Evolutionary conservation across 2,329 filamentous ascomycete genomes (phyloP), one percentile per base, ranked within the genome.

Genomic region (Fusarium cicatricum): DNA sequence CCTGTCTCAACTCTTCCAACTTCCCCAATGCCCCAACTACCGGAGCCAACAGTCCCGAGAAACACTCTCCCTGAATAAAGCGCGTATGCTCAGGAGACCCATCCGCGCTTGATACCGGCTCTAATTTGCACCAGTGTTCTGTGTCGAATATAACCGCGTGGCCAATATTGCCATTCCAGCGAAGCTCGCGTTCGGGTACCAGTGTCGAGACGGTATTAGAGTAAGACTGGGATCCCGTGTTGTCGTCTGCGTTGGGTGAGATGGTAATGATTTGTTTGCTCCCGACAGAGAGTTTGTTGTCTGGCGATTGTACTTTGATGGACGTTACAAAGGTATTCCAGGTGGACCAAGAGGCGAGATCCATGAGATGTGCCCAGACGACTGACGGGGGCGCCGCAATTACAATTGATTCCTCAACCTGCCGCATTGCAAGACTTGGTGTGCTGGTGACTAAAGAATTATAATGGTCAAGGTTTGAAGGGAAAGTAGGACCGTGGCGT

Each of bases 301-400:
- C 15, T 1, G 44, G 50, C 0, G 37, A 2, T 15, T 51, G 40
- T 0, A 60, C 43, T 39, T 47, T 2, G 1, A 59, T 51, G 0
- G 41, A 59, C 2, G 55, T 40, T 1, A 60, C 57, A 11, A 55
- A 60, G 0, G 50, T 51, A 2, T 59, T 60, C 50, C 57, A 59
- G 9, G 32, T 9, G 10, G 40, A 1, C 57, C 57, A 60, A 3
- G 40, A 55, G 2, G 29, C 1, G 0, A 60, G 16, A 2, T 60
- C 19, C 37, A 47, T 55, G 0, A 47, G 16, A 0, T 39, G 6
- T 1, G 7, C 6, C 55, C 50, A 60, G 1, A 60, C 28, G 32
- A 21, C 11, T 0, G 32, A 12, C 1, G 41, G 37, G 2, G 33
- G 3, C 0, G 55, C 55, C 7, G 9, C n/a, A 1, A 60, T 60